Evolutionary conservation across 805 yeast species (phyloP).

Genomic region (Schwanniomyces sp.): DNA sequence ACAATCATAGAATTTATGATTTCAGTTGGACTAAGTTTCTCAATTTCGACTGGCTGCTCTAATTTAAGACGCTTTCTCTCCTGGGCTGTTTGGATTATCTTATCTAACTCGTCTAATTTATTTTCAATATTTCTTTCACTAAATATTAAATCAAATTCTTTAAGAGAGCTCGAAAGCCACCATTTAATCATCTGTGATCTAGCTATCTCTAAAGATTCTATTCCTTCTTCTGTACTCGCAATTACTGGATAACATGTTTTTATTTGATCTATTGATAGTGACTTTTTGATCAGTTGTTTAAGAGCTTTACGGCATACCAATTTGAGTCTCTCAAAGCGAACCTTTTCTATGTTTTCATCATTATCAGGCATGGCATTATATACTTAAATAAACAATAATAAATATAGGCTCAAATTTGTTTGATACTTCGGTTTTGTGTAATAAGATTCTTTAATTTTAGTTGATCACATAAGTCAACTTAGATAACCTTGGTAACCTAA

Average conservation of each 20-base stretch:
- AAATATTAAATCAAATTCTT: conserved; percentile 57
- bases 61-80: conserved; percentile 17
- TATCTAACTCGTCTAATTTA: conserved; percentile 49
- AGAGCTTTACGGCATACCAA: conserved; percentile 55
- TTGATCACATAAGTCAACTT: no score
- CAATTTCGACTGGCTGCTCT: conserved; percentile 23
- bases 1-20: conserved; percentile 31
- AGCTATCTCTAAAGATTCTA: conserved; percentile 45
- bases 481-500: no score
- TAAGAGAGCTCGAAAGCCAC: conserved; percentile 48
- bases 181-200: conserved; percentile 51
- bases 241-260: conserved; percentile 55
- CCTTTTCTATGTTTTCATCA: conserved; percentile 12
- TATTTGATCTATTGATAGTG: conserved; percentile 51
- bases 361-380: conserved; percentile 4
- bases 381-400: not conserved
- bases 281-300: conserved; percentile 49
- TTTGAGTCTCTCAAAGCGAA: conserved; percentile 50
- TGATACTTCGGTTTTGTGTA: no score
- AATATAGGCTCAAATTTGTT: not conserved
- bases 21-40: conserved; percentile 27
- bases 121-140: conserved; percentile 45
- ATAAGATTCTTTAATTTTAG: no score
- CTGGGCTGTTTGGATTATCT: conserved; percentile 43
- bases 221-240: conserved; percentile 46